Evolutionary conservation across 805 yeast genomes (phyloP), one percentile per base, ranked within the genome.

Genomic region (Kodamaea hsintzibuensis): DNA sequence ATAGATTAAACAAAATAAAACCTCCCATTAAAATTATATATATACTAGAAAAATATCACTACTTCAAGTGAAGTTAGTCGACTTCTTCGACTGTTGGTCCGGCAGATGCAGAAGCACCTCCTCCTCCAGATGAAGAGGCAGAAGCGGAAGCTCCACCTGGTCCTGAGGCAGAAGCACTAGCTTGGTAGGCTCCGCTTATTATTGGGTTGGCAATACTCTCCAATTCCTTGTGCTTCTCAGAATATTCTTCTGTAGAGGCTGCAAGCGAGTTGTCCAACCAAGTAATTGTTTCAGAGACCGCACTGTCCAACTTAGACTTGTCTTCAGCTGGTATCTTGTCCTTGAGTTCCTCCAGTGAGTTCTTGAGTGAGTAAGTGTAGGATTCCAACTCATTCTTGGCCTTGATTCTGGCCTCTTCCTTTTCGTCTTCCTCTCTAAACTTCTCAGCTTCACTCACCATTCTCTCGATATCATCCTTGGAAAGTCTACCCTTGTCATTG

Each of bases 371-470:
- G 71, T 87, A 89, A 57, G 96, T 93, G 70, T 90, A 91, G 74
- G 91, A 89, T 78, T 92, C 98, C 60, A 92, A 82, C 46, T 81
- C 78, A 77, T 91, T 92, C 80, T 91, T 89, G 58, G 96, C 85
- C 78, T 88, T 96, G 65, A 93, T 86, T 81, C 89, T 89, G 57
- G 83, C 83, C 69, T 92, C 88, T 57, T 90, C 81, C 64, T 82
- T 85, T 62, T 85, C 86, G 76, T 93, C 98, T 74, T 91, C 96
- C 65, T 89, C 91, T 61, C 96, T 96, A 67, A 78, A 93, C 78
- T 89, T 88, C 76, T 91, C 98, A 64, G 98, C 98, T 70, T 93
- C 98, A 69, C 85, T 95, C 59, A 93, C 97, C 97, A 93, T 93
- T 78, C 93, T 90, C 66, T 93, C 98, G 66, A 93, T 92, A 60